Base-by-base conservation (phyloP, 2,329 filamentous ascomycete genomes). In the Diplodia seriata region DNA sequence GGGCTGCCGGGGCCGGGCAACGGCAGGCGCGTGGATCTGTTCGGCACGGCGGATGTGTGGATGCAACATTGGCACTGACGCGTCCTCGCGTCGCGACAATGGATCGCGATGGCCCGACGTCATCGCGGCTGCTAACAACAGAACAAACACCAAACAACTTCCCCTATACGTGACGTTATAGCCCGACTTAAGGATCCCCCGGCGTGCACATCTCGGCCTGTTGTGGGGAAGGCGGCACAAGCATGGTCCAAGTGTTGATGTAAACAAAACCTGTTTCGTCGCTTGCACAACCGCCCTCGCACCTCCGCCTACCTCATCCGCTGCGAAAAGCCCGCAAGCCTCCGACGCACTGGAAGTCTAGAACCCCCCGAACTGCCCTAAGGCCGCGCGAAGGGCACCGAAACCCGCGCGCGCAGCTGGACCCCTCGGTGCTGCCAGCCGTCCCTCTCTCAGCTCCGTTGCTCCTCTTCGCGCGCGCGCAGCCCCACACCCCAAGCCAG, bases 231-330 rank as follows among this genome's bases (percentile, higher is more conserved):
- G 33, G 54, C 7, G 31, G 26, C n/a, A 33, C 26, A 33, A 43
- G 9, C 54, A 31, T 49, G 57, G 57, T 43, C 57, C 40, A 49
- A 61, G 57, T 50, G 57, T 49, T 56, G n/a, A 14, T 54, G 54
- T 56, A 38, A 38, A 56, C 31, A 56, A 54, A 38, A 56, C 54
- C 54, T 38, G 54, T 38, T 56, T 23, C 31, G 11, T 23, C 31
- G 11, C 31, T 33, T 38, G 36, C 14, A n/a, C 29, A 55, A 20
- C 23, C 53, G 5, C 31, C 31, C 31, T 18, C 51, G 15, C 51
- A 4, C 26, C 4, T 18, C 11, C 26, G 9, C 29, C 14, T 31
- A n/a, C 31, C 53, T 55, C 53, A n/a, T 31, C 18, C 15, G 4
- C 23, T 11, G 31, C 20, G 29, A 26, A 23, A 53, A 20, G 50